A percentile compares a stretch with the other conserved stretches of the same genome.
phyloP scores from a whole-genome alignment of 345 rosid genomes.

The Gossypium raimondii region DNA sequence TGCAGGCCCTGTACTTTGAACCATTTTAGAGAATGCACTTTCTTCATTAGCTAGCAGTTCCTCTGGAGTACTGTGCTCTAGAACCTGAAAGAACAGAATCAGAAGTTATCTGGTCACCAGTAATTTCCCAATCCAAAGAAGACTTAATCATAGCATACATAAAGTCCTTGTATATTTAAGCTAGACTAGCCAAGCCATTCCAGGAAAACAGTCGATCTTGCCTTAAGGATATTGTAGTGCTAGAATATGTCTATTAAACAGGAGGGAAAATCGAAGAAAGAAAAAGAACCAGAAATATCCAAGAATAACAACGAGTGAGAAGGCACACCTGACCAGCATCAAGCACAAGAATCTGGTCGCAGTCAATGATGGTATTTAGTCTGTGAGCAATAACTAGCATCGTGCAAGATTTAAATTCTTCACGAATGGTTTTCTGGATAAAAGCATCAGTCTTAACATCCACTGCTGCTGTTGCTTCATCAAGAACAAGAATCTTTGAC shows the following conservation, averaged over 20 bases:
- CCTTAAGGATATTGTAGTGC: not conserved
- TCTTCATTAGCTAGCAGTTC: constrained; percentile 55
- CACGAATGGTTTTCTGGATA: constrained; percentile 80
- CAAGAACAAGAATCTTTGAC: constrained; percentile 91
- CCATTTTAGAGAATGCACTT: constrained; percentile 93
- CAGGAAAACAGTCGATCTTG: not conserved
- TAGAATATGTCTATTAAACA: not conserved
- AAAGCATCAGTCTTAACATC: constrained; percentile 88
- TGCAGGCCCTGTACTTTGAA: constrained; percentile 50
- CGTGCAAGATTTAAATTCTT: constrained; percentile 79
- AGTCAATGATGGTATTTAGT: constrained; percentile 77
- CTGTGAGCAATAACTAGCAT: constrained; percentile 92
- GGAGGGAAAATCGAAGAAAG: not conserved
- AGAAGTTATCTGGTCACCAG: not conserved
- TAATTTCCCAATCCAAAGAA: not conserved
- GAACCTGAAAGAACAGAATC: constrained; percentile 43
- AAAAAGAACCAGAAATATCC: not conserved
- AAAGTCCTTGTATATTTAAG: not conserved
- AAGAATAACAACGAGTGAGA: not conserved
- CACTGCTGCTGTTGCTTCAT: constrained; percentile 96
- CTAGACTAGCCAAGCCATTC: not conserved
- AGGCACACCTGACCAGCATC: constrained; percentile 70
- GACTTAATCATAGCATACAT: not conserved
- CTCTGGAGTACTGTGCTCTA: constrained; percentile 73
- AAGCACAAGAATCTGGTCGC: constrained; percentile 73